Evolutionary conservation across 257 asterid genomes (phyloP), one percentile per base, ranked within the genome.

Genomic region (Coffea canephora): DNA sequence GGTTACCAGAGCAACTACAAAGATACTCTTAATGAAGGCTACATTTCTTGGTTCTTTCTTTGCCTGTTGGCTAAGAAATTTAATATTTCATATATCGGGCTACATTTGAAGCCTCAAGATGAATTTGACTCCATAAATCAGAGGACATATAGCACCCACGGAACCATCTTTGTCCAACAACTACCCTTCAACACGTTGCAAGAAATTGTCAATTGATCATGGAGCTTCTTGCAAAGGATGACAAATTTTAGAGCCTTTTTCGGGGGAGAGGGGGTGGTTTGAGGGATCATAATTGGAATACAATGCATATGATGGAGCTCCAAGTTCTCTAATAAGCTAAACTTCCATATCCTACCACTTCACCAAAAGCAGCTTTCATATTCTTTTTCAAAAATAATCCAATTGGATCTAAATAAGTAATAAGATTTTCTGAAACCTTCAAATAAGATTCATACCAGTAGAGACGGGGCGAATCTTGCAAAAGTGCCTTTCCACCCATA

Each of bases 401-500:
- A 21, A 19, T 36, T 59, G 57, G 70, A 75, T 39, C 48, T n/a
- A 61, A 21, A 45, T 2, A 9, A 23, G 27, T 45, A 21, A 45
- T 2, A 9, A 23, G 43, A 1, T 27, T 3, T 50, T 71, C 71
- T 31, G 48, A 36, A 77, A 70, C 50, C 78, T 81, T 43, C 13
- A 84, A 83, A 75, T 39, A 85, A 27, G 15, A 10, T 54, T 74
- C 75, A 27, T 87, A 94, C 98, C 98, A 90, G 90, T 94, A 94
- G 57, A 94, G 96, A 69, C 91, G 93, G n/a, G 98, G 97, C 69
- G 97, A 89, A 69, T 88, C 91, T 79, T 87, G 94, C 78, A 91
- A 86, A 83, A 92, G 97, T 8, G 89, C 78, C 80, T 88, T 96
- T 82, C 98, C 98, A 59, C 98, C 97, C 71, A 81, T 84, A 41